Evolutionary conservation across 2,329 filamentous ascomycete genomes (phyloP), one percentile per base, ranked within the genome.

Genomic region (Westerdykella aurantiaca): DNA sequence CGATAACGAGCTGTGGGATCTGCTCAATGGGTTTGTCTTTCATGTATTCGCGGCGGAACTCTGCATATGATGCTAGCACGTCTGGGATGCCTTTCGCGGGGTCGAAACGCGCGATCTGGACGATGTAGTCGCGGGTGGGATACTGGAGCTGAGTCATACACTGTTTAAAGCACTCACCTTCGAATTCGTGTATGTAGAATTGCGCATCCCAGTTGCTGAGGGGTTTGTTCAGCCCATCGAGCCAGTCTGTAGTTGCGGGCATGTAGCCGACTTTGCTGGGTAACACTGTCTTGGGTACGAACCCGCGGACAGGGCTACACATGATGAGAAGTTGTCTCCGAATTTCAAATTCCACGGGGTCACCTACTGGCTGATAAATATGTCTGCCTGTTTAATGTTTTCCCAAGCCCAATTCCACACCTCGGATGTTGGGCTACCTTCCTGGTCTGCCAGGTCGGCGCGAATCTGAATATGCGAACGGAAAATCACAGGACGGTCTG

Each of bases 401-500:
- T 79, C 70, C 85, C 85, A 91, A 7, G 91, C 69, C 69, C 82
- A 88, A 22, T 77, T 70, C 86, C 87, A 93, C 10, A 85, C 80
- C 49, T 87, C 82, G 4, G 78, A 77, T 53, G 89, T 85, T 0
- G 86, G 82, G 2, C 80, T 81, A 1, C 78, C 81, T 1, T 76
- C 64, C 39, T 76, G 69, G 39, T 78, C 77, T 6, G 84, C 77
- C 11, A 91, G 74, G 58, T 93, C 87, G 48, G 81, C 82, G 43
- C 86, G 80, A 45, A 93, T 82, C 65, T 93, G 86, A 44, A 93
- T 93, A 63, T 93, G 87, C 38, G 84, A 88, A 46, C 87, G 80
- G 68, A 86, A 93, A 34, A 91, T 78, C 16, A 93, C 79, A 1
- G 87, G 87, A 12, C 86, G 79, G 14, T 83, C 65, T 1, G 86